phyloP scores from a whole-genome alignment of 2,329 filamentous ascomycete species.

The Hypoxylon sp. region DNA sequence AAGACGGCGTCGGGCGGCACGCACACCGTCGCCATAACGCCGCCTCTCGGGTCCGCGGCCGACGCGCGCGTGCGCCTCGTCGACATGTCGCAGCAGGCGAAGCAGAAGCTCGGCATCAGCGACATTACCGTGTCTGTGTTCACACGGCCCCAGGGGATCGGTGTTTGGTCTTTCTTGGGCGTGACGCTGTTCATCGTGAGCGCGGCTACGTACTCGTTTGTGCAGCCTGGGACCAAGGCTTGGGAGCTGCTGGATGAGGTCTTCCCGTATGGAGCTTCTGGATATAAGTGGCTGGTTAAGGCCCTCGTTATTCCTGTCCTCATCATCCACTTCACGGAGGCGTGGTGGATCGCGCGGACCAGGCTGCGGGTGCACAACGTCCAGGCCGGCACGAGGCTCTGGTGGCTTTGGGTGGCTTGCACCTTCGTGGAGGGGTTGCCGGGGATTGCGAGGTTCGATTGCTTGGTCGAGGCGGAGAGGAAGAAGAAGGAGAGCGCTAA shows the following conservation, averaged over 20 bases:
- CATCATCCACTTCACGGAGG: constrained; percentile 76
- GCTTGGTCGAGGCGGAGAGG: constrained; percentile 61
- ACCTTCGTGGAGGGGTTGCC: constrained; percentile 69
- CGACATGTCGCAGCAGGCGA: constrained; percentile 74
- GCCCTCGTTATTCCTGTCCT: constrained; percentile 72
- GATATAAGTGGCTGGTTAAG: constrained; percentile 72
- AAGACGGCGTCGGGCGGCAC: constrained; percentile 61
- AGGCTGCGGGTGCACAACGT: constrained; percentile 66
- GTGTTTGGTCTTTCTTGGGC: constrained; percentile 68
- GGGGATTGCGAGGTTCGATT: constrained; percentile 67
- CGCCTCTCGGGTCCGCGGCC: constrained; percentile 76
- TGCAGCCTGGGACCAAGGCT: constrained; percentile 66
- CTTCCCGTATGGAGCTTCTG: constrained; percentile 71
- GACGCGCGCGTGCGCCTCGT: constrained; percentile 81
- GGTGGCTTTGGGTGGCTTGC: constrained; percentile 69
- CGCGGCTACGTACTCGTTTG: constrained; percentile 64
- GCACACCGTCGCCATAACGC: constrained; percentile 74
- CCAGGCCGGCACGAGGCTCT: constrained; percentile 61
- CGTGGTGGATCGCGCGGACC: constrained; percentile 65
- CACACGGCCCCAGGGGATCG: constrained; percentile 59
- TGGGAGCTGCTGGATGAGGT: constrained; percentile 66
- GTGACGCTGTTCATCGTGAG: constrained; percentile 69
- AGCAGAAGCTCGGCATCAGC: constrained; percentile 72
- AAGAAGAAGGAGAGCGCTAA: constrained; percentile 60
- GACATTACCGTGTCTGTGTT: constrained; percentile 61